phyloP scores from a whole-genome alignment of 2,329 filamentous ascomycete genomes.

The Diplodia intermedia region DNA sequence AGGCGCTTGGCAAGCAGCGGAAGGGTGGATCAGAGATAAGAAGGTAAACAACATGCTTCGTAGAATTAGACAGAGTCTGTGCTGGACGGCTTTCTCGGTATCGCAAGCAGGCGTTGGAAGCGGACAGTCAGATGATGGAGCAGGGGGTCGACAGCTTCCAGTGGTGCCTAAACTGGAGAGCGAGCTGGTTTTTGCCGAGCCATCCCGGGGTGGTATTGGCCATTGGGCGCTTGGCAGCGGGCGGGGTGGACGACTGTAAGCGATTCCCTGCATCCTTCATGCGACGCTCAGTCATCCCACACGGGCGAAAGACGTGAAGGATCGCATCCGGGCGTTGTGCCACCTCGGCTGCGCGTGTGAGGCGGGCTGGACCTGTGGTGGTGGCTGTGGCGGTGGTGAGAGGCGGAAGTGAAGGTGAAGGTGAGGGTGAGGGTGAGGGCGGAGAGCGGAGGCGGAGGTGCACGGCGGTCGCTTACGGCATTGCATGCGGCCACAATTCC shows the following conservation, averaged over 20 bases:
- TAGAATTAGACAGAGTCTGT: neutral
- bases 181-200: neutral
- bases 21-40: neutral
- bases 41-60: neutral
- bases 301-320: neutral
- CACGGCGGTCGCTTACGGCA: slow-evolving; percentile 7
- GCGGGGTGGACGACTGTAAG: slow-evolving; percentile 10
- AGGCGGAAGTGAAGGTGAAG: neutral
- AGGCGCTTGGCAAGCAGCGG: slow-evolving; percentile 14
- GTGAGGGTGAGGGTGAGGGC: neutral
- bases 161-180: no score
- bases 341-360: slow-evolving; percentile 2
- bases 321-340: neutral
- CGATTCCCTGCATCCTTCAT: slow-evolving; percentile 8
- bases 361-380: neutral
- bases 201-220: slow-evolving; percentile 4
- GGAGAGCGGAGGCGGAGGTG: neutral
- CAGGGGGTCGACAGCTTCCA: no score
- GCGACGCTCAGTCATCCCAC: neutral
- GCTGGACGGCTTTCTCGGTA: no score
- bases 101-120: no score
- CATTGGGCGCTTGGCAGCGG: slow-evolving; percentile 10
- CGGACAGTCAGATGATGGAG: no score
- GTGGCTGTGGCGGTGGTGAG: neutral
- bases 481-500: slow-evolving; percentile 18